Evolutionary conservation across 768 basidiomycete genomes (phyloP), one percentile per base, ranked within the genome.

Genomic region (Kockovaella imperatae): DNA sequence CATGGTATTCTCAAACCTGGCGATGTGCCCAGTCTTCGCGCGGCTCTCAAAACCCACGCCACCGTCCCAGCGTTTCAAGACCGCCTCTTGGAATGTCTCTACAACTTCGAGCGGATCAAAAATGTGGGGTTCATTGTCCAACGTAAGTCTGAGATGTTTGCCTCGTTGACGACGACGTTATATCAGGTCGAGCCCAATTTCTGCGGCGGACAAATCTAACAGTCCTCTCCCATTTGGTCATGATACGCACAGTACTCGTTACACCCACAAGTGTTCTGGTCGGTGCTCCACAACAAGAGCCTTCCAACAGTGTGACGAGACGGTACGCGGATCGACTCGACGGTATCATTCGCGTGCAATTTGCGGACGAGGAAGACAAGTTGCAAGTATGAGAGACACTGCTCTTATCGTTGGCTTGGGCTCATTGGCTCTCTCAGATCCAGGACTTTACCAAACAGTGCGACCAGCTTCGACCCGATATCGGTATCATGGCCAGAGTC

Each of bases 341-440:
- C 32, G 57, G 44, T 5, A 61, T 71, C 43, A 49, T 71, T n/a
- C 52, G 67, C 4, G 65, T 68, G 0, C 44, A 55, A 28, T 71
- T 71, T 42, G 46, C 63, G 2, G 69, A 71, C 38, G 69, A 68
- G 42, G 67, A 71, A 46, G 67, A 69, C 41, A 49, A 45, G 26
- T 43, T 71, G 17, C 59, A 50, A 29, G n/a, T n/a, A 64, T 70
- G 17, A 47, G 68, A 51, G 1, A 14, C 23, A 13, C 38, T 17
- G 7, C 21, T 14, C 35, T 10, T 21, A 3, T 40, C 23, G 26
- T 5, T 7, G 28, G 35, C 35, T 53, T 13, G 15, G 35, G 40
- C 45, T 26, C 40, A n/a, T n/a, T 25, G 20, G 45, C 53, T 35
- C 25, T 11, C 36, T 44, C 36, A 67, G 66, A 44, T 68, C 6